Percentiles rank a stretch among this genome's conserved stretches.
phyloP scores from a whole-genome alignment of 345 rosid species.

The Sisymbrium altissimum region DNA sequence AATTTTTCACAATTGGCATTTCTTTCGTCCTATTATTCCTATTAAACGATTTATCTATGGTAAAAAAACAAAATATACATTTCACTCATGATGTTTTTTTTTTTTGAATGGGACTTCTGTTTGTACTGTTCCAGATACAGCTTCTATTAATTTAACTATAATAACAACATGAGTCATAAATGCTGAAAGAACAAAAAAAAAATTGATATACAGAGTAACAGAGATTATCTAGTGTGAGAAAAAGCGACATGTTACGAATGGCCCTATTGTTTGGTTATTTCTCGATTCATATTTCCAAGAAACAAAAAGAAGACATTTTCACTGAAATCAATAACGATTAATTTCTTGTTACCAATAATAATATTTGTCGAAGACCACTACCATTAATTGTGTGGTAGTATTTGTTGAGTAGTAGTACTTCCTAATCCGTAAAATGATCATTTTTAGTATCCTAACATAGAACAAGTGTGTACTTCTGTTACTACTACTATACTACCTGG shows the following conservation, averaged over 20 bases:
- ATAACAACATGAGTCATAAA: neutral
- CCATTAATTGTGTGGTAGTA: neutral
- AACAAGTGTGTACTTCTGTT: neutral
- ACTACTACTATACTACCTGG: neutral
- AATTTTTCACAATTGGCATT: neutral
- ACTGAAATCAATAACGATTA: neutral
- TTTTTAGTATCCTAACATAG: neutral
- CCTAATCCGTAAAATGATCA: neutral
- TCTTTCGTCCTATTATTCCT: neutral
- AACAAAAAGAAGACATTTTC: neutral
- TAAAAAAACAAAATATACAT: neutral
- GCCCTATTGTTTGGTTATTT: neutral
- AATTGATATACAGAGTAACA: neutral
- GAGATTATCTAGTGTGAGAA: conserved; percentile 6
- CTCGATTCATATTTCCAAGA: conserved; percentile 7
- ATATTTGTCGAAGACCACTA: conserved; percentile 17
- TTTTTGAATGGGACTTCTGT: neutral
- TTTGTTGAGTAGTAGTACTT: neutral
- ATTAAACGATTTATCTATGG: neutral
- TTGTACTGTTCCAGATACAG: neutral
- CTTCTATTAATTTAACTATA: neutral
- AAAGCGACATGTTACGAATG: conserved; percentile 10
- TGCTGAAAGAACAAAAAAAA: neutral
- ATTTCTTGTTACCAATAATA: conserved; percentile 8
- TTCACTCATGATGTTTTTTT: neutral